These are phyloP conservation scores for Phytopythium delawarense DNA, from an alignment of 352 stramenopile species.

Conservation along the genomic window DNA sequence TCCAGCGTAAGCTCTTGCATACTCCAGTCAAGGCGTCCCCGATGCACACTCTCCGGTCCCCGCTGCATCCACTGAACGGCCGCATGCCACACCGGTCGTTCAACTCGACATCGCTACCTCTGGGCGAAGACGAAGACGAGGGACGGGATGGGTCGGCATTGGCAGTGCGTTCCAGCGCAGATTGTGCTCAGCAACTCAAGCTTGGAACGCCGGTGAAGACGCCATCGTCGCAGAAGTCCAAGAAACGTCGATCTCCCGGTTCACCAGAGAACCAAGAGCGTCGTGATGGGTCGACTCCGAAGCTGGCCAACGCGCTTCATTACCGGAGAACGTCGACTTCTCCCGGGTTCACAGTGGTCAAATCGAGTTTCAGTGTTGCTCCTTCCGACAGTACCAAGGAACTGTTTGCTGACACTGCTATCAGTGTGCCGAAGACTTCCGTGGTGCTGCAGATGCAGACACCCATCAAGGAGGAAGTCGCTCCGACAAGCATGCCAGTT, in stretches of 20 bases:
- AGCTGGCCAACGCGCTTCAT: neutral
- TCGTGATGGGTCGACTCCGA: neutral
- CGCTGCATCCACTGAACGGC: slow-evolving; percentile 40
- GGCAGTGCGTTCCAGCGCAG: neutral
- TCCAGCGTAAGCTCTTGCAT: slow-evolving; percentile 73
- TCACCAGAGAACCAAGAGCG: neutral
- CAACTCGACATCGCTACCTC: slow-evolving; percentile 8
- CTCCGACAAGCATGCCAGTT: slow-evolving; percentile 3
- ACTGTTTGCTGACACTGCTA: neutral
- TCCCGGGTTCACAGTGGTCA: neutral
- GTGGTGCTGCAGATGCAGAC: slow-evolving; percentile 11
- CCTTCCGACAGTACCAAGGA: neutral
- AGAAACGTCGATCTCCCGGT: neutral
- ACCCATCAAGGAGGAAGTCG: slow-evolving; percentile 15
- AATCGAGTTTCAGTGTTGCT: neutral
- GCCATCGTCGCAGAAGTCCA: neutral
- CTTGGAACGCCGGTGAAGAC: neutral
- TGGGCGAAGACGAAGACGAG: slow-evolving; percentile 1
- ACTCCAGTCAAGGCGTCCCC: slow-evolving; percentile 49
- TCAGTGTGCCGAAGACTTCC: neutral
- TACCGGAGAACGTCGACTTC: neutral
- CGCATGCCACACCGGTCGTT: slow-evolving; percentile 14
- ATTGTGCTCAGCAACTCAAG: neutral
- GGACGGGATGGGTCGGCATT: neutral
- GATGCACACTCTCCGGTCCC: slow-evolving; percentile 20